phyloP scores from a whole-genome alignment of 1,284 basidiomycete genomes.

The Trichosporon sp. region DNA sequence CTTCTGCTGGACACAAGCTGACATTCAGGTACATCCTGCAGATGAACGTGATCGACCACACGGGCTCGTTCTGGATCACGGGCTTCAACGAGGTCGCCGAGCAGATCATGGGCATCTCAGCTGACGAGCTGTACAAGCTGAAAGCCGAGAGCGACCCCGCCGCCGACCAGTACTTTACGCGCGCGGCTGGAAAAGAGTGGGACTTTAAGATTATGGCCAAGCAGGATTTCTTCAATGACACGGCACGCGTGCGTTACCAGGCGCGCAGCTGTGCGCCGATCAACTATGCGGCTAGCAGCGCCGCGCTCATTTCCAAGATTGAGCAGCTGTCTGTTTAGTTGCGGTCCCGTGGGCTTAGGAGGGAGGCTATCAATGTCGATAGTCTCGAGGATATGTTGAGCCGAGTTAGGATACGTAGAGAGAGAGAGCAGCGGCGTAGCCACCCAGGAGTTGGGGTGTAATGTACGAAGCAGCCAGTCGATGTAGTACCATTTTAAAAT shows the following conservation, averaged over 20 bases:
- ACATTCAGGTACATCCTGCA: conserved; percentile 73
- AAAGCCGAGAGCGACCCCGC: conserved; percentile 64
- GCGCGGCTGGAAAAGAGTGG: conserved; percentile 64
- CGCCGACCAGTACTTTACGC: conserved; percentile 61
- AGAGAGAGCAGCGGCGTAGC: no score
- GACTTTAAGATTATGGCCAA: conserved; percentile 85
- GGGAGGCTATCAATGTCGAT: no score
- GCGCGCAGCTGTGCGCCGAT: conserved; percentile 63
- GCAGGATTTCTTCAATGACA: conserved; percentile 77
- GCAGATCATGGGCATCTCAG: conserved; percentile 68
- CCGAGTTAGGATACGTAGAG: no score
- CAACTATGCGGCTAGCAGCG: conserved; percentile 67
- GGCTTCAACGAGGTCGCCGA: conserved; percentile 92
- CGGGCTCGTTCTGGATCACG: conserved; percentile 84
- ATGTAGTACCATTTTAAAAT: not conserved
- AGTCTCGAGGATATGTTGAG: no score
- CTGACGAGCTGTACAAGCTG: conserved; percentile 69
- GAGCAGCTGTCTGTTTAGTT: conserved; percentile 31
- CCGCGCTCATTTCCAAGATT: conserved; percentile 55
- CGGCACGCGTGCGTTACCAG: conserved; percentile 71
- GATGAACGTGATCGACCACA: conserved; percentile 82
- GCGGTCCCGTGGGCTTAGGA: not conserved
- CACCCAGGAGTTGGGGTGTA: not conserved
- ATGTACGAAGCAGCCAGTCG: not conserved
- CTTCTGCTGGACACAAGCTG: no score